Evolutionary conservation across 352 stramenopile species (phyloP).

Genomic region (Globisporangium mamillatum): DNA sequence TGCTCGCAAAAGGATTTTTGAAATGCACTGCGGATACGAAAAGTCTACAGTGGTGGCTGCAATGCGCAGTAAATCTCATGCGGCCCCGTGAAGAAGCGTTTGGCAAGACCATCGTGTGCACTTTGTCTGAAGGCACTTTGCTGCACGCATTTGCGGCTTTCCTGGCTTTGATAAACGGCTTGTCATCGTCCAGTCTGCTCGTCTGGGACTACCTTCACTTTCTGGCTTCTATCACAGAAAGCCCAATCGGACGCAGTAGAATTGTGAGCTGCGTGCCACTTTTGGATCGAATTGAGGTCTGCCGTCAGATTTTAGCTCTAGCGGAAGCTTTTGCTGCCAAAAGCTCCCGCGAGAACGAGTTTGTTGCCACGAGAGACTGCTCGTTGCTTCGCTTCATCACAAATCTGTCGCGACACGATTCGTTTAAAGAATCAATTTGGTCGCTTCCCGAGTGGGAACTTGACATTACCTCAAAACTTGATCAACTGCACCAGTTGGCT

Average conservation of each 20-base stretch:
- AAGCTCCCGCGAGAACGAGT: background rate
- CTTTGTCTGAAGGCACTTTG: background rate
- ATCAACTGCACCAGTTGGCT: background rate
- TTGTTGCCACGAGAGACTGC: background rate
- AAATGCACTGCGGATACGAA: background rate
- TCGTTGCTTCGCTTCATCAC: background rate
- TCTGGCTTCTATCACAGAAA: background rate
- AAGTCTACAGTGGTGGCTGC: slow-evolving; percentile 1
- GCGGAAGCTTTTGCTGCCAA: background rate
- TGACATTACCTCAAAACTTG: background rate
- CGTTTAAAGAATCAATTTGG: background rate
- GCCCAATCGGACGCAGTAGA: background rate
- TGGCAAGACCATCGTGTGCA: background rate
- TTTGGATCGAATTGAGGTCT: background rate
- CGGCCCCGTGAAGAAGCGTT: background rate
- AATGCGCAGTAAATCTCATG: background rate
- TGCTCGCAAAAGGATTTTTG: background rate
- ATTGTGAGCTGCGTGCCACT: background rate
- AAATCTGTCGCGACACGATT: background rate
- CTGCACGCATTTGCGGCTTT: background rate
- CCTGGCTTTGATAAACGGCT: background rate
- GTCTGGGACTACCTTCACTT: background rate
- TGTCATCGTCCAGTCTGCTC: background rate
- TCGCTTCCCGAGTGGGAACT: background rate
- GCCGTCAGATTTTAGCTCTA: background rate